Evolutionary conservation across 441 rosid species (phyloP).

Genomic region (Cnidoscolus chayamansa): DNA sequence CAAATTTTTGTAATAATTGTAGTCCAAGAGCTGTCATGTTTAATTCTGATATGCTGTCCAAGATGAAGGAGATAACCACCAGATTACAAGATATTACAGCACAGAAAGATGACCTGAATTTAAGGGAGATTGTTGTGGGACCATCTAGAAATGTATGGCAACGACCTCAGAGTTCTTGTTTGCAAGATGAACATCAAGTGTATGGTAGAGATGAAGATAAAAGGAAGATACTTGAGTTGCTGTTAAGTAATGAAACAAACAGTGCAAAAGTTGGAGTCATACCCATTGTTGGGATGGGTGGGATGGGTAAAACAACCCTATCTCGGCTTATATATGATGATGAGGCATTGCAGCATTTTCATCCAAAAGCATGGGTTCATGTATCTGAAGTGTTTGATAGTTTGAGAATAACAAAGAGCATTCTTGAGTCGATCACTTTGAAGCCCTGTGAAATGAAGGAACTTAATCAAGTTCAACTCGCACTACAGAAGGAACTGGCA

Average conservation of each 20-base stretch:
- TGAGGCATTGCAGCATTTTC: neutral
- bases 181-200: neutral
- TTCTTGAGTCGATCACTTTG: conserved; percentile 22
- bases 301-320: conserved; percentile 7
- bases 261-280: neutral
- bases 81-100: neutral
- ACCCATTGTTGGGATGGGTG: conserved; percentile 14
- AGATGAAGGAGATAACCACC: neutral
- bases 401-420: conserved; percentile 2
- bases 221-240: neutral
- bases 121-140: neutral
- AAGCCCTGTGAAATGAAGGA: conserved; percentile 12
- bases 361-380: conserved; percentile 4
- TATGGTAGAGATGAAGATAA: neutral
- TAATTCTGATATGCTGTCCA: neutral
- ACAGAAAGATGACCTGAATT: no score
- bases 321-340: conserved; percentile 13
- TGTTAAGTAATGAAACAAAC: neutral
- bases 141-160: no score
- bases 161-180: no score
- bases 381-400: conserved; percentile 23
- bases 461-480: conserved; percentile 25
- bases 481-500: conserved; percentile 3
- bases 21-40: neutral
- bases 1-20: neutral